Conservation (phyloP, 73 alveolate genomes). For the Stentor coeruleus region DNA sequence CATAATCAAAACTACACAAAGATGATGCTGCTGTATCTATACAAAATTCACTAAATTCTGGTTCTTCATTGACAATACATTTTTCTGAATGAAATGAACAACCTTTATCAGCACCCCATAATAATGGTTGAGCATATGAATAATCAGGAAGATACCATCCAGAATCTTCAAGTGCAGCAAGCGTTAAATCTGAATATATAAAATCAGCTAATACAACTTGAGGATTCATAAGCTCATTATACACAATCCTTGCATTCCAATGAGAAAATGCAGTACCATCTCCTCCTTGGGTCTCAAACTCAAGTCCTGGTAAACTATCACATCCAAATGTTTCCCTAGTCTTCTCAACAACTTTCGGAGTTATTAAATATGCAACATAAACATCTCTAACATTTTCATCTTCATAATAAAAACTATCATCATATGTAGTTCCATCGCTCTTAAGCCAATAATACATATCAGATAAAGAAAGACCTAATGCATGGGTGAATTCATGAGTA, state of each 20-base stretch:
- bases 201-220: background rate
- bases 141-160: slow-evolving; percentile 26
- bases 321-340: background rate
- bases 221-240: background rate
- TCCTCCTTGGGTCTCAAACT: background rate
- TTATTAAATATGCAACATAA: background rate
- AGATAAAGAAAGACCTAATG: background rate
- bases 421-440: background rate
- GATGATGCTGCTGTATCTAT: background rate
- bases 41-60: background rate
- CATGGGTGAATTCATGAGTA: background rate
- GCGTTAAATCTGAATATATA: background rate
- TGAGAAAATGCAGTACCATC: background rate
- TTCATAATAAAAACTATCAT: background rate
- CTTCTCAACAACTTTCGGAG: background rate
- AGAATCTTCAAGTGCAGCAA: slow-evolving; percentile 26
- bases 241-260: background rate
- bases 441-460: background rate
- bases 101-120: slow-evolving; percentile 20
- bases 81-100: slow-evolving; percentile 9
- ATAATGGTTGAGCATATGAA: background rate
- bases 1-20: background rate
- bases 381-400: background rate
- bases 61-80: slow-evolving; percentile 9
- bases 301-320: background rate